Evolutionary conservation across 177 flowering plant species (phyloP).

Genomic region (Telopea speciosissima): DNA sequence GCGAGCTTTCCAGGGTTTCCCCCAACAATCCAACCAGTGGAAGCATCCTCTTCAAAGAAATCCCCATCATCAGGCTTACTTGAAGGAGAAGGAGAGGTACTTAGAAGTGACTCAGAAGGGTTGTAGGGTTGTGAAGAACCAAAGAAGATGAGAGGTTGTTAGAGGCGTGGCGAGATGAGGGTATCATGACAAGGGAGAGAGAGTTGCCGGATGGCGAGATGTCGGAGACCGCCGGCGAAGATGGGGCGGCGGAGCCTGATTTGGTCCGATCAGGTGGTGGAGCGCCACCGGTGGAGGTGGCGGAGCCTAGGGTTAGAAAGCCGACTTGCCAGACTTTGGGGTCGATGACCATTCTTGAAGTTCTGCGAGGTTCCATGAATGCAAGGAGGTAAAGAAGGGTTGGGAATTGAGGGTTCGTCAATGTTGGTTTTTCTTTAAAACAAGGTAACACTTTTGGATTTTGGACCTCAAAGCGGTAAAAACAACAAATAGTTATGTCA

Average conservation of each 20-base stretch:
- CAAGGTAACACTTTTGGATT: too few relatives aligned
- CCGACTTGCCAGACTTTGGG: not conserved
- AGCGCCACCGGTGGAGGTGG: not conserved
- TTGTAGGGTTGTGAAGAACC: too few relatives aligned
- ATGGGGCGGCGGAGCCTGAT: too few relatives aligned
- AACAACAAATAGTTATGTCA: too few relatives aligned
- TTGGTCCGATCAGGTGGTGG: too few relatives aligned
- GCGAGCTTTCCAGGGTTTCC: constrained; percentile 28
- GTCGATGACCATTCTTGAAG: not conserved
- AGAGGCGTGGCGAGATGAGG: constrained; percentile 52
- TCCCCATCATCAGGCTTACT: constrained; percentile 22
- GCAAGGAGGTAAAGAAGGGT: not conserved
- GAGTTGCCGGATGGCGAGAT: constrained; percentile 46
- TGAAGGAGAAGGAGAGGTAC: constrained; percentile 21
- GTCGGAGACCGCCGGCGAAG: too few relatives aligned
- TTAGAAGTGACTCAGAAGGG: constrained; percentile 27
- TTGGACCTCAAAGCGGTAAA: too few relatives aligned
- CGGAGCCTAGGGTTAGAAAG: not conserved
- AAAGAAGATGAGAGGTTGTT: constrained; percentile 14
- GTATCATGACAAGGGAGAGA: constrained; percentile 67
- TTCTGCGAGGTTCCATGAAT: not conserved
- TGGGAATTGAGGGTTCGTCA: too few relatives aligned
- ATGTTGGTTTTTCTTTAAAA: too few relatives aligned
- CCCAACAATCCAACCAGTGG: constrained; percentile 10
- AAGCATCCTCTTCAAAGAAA: constrained; percentile 37